Evolutionary conservation across 495 filamentous ascomycete genomes (phyloP).

Genomic region (Lasiosphaeris hirsuta): DNA sequence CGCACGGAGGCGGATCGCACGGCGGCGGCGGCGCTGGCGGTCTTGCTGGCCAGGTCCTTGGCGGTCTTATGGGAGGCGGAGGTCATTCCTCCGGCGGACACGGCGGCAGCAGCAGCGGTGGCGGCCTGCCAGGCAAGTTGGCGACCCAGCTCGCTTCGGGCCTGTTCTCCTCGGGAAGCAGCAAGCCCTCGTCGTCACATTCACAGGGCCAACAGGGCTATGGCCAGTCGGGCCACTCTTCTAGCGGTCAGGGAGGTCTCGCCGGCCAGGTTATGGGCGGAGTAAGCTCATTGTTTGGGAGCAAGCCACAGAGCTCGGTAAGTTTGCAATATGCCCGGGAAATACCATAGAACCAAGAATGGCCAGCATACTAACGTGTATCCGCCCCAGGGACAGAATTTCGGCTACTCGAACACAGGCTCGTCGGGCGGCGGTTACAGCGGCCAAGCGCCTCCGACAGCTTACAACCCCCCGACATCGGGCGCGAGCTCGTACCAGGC

Average conservation of each 20-base stretch:
- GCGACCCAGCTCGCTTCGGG: constrained; percentile 45
- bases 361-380: constrained; percentile 13
- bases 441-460: constrained; percentile 47
- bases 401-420: constrained; percentile 51
- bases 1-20: constrained; percentile 13
- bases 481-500: constrained; percentile 22
- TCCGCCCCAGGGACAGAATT: constrained; percentile 34
- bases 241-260: constrained; percentile 31
- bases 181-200: constrained; percentile 36
- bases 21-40: constrained; percentile 22
- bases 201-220: constrained; percentile 35
- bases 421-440: constrained; percentile 42
- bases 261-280: constrained; percentile 43
- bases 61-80: constrained; percentile 31
- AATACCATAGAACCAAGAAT: neutral
- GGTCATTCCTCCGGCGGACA: constrained; percentile 30
- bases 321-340: constrained; percentile 1
- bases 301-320: constrained; percentile 34
- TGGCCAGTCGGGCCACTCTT: constrained; percentile 24
- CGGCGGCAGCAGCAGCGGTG: constrained; percentile 28
- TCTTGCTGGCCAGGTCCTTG: constrained; percentile 31
- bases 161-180: constrained; percentile 39
- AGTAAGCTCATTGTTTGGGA: constrained; percentile 41
- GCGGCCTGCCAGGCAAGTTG: constrained; percentile 41
- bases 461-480: constrained; percentile 40